Conservation (phyloP, 1,139 yeast species). For the Lodderomyces jiufengensis region DNA sequence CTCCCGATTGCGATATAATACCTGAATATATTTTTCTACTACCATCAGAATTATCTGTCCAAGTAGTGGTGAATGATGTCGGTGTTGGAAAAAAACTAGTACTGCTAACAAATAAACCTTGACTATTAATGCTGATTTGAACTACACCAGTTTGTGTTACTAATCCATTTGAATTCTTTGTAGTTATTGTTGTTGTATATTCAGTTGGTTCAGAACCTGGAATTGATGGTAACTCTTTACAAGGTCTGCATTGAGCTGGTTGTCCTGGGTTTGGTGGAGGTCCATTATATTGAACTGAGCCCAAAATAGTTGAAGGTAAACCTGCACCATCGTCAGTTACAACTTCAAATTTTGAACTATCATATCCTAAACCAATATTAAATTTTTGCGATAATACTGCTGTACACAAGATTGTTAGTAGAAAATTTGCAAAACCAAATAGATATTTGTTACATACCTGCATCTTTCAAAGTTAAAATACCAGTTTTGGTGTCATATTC, state of each 20-base stretch:
- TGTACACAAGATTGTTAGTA: slow-evolving; percentile 14
- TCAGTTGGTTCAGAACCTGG: slow-evolving; percentile 9
- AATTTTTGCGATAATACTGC: slow-evolving; percentile 15
- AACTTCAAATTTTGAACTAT: slow-evolving; percentile 12
- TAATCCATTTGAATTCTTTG: slow-evolving; percentile 18
- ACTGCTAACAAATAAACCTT: slow-evolving; percentile 6
- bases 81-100: slow-evolving; percentile 5
- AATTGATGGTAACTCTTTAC: slow-evolving; percentile 15
- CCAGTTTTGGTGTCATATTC: slow-evolving; percentile 19
- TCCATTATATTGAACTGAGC: slow-evolving; percentile 18
- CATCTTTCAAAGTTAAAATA: slow-evolving; percentile 18
- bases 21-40: too few relatives aligned
- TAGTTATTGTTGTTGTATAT: slow-evolving; percentile 11
- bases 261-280: slow-evolving; percentile 17
- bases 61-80: slow-evolving; percentile 12
- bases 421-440: not conserved
- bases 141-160: slow-evolving; percentile 11
- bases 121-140: slow-evolving; percentile 13
- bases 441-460: too few relatives aligned
- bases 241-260: slow-evolving; percentile 17
- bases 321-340: slow-evolving; percentile 17
- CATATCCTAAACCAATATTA: slow-evolving; percentile 24
- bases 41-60: too few relatives aligned
- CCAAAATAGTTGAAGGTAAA: slow-evolving; percentile 10
- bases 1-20: too few relatives aligned